These are phyloP conservation scores for Starmera dryadoides DNA, from an alignment of 805 yeast genomes.

Conservation along the genomic window DNA sequence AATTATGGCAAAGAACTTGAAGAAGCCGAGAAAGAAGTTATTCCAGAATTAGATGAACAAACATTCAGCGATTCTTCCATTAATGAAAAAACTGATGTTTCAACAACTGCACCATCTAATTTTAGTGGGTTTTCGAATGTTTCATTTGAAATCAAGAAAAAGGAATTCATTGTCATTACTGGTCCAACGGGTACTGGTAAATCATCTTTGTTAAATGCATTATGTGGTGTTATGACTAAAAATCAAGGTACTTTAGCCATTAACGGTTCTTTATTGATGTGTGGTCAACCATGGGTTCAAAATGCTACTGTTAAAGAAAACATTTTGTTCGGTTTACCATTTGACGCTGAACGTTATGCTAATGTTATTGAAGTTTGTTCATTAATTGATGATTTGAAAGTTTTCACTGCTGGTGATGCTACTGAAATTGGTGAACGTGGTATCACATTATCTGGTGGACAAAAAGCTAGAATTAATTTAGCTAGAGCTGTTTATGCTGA, in stretches of 20 bases:
- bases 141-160: conserved; percentile 39
- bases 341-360: conserved; percentile 41
- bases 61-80: too few species aligned
- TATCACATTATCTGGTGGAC: conserved; percentile 73
- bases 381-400: conserved; percentile 47
- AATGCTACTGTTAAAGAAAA: conserved; percentile 66
- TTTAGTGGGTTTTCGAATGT: conserved; percentile 43
- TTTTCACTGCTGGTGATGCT: conserved; percentile 57
- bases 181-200: conserved; percentile 79
- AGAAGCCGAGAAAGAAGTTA: too few species aligned
- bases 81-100: not conserved
- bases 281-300: conserved; percentile 67
- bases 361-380: conserved; percentile 53
- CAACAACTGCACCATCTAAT: not conserved
- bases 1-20: too few species aligned
- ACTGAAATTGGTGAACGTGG: conserved; percentile 77
- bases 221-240: conserved; percentile 60
- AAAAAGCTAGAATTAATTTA: conserved; percentile 62
- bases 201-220: conserved; percentile 57
- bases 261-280: conserved; percentile 40
- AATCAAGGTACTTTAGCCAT: conserved; percentile 40
- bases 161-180: conserved; percentile 67
- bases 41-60: too few species aligned
- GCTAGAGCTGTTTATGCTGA: conserved; percentile 68
- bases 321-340: conserved; percentile 50